Percentiles rank a stretch among this genome's conserved stretches.
These are phyloP conservation scores for Gynostemma pentaphyllum DNA, from an alignment of 306 rosid genomes.

Conservation along the genomic window DNA sequence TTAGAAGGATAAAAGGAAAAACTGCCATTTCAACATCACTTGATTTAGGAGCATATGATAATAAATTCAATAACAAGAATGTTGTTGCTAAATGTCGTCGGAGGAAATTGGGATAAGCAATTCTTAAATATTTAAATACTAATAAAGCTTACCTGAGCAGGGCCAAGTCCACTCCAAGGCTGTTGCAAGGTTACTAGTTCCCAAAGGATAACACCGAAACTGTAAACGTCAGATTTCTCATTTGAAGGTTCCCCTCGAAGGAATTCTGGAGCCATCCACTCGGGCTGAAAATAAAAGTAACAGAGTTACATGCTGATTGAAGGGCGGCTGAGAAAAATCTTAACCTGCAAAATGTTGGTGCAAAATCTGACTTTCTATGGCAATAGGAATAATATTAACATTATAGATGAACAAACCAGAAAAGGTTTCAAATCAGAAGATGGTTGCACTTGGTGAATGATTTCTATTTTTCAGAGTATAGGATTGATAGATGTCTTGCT, in stretches of 20 bases:
- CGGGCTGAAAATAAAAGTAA: conserved; percentile 69
- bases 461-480: neutral
- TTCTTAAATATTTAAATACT: neutral
- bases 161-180: conserved; percentile 90
- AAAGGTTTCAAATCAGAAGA: neutral
- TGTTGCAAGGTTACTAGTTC: conserved; percentile 87
- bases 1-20: neutral
- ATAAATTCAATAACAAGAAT: neutral
- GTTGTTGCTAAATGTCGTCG: neutral
- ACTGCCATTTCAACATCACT: neutral
- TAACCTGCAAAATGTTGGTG: conserved; percentile 29
- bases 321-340: conserved; percentile 27
- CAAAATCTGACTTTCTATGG: conserved; percentile 23
- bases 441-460: neutral
- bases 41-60: neutral
- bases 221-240: conserved; percentile 93
- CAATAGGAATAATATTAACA: conserved; percentile 9
- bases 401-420: neutral
- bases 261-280: conserved; percentile 99
- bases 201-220: conserved; percentile 94
- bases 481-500: neutral
- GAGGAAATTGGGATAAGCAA: neutral
- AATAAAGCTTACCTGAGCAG: conserved; percentile 58
- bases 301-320: conserved; percentile 31
- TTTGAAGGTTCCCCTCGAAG: conserved; percentile 94